Conservation (phyloP, 2,329 filamentous ascomycete species). For the Neofusicoccum laricinum region DNA sequence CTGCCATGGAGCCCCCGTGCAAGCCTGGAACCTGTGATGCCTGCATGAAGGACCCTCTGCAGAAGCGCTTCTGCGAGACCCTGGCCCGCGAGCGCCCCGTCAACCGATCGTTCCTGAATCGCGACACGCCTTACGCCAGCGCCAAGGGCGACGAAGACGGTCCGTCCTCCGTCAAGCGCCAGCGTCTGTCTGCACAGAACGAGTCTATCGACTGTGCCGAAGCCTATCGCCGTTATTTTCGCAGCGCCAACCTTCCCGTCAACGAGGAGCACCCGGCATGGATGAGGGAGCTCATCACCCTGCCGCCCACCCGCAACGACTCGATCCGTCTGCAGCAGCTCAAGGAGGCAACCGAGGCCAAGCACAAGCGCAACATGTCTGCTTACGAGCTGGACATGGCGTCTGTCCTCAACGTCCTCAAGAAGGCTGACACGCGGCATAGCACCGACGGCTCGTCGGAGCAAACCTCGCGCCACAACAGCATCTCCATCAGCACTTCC, state of each 20-base stretch:
- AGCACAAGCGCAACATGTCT: constrained; percentile 12
- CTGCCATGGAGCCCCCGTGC: constrained; percentile 15
- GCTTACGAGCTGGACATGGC: constrained; percentile 17
- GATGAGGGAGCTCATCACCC: constrained; percentile 17
- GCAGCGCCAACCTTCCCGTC: constrained; percentile 14
- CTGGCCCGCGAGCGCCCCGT: constrained; percentile 16
- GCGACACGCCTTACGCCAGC: constrained; percentile 8
- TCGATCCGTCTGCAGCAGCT: constrained; percentile 12
- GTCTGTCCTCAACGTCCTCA: constrained; percentile 15
- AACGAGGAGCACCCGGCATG: constrained; percentile 14
- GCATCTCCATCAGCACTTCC: constrained; percentile 7
- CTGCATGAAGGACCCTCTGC: constrained; percentile 33
- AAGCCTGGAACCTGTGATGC: constrained; percentile 34
- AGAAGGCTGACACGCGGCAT: constrained; percentile 13
- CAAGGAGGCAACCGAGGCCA: background rate
- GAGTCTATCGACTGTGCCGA: constrained; percentile 15
- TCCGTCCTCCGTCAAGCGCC: constrained; percentile 9
- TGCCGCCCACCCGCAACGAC: constrained; percentile 10
- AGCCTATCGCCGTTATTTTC: constrained; percentile 16
- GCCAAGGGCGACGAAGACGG: constrained; percentile 10
- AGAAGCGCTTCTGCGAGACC: constrained; percentile 21
- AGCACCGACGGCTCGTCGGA: constrained; percentile 14
- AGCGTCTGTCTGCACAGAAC: background rate
- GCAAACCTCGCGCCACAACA: constrained; percentile 7
- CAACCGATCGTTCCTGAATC: constrained; percentile 4